Percentiles rank a stretch among this genome's conserved stretches.
Evolutionary conservation across 108 stramenopile species (phyloP).

Genomic region (Cyclotella atomus): DNA sequence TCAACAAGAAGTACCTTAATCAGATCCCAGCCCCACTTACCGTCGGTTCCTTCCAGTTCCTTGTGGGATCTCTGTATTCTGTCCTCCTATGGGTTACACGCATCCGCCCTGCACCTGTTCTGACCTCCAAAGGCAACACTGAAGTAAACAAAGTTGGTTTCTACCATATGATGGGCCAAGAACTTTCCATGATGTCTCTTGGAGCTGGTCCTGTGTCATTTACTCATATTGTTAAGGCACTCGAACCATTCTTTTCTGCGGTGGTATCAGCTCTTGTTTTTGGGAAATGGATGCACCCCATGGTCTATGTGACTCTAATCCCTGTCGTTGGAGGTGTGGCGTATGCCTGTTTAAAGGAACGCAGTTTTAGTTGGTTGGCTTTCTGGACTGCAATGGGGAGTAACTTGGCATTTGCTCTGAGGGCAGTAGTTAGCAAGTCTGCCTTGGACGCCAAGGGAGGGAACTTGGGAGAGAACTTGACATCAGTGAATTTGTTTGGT

Average conservation of each 20-base stretch:
- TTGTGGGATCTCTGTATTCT: slow-evolving; percentile 85
- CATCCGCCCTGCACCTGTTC: too few species aligned
- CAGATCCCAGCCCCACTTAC: slow-evolving; percentile 88
- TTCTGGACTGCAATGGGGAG: slow-evolving; percentile 91
- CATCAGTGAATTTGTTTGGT: slow-evolving; percentile 90
- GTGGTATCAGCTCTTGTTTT: slow-evolving; percentile 75
- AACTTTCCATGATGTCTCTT: slow-evolving; percentile 73
- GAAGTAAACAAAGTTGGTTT: slow-evolving; percentile 69
- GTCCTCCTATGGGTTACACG: slow-evolving; percentile 69
- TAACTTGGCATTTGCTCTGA: slow-evolving; percentile 88
- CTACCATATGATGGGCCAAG: slow-evolving; percentile 88
- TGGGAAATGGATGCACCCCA: slow-evolving; percentile 74
- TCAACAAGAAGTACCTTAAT: slow-evolving; percentile 95
- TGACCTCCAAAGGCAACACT: slow-evolving; percentile 49
- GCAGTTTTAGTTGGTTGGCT: slow-evolving; percentile 89
- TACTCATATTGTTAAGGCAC: slow-evolving; percentile 93
- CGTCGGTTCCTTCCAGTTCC: slow-evolving; percentile 90
- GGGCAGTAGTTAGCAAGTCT: slow-evolving; percentile 89
- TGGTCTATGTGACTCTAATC: slow-evolving; percentile 81
- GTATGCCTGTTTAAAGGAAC: slow-evolving; percentile 89
- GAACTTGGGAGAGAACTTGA: slow-evolving; percentile 68
- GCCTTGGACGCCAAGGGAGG: slow-evolving; percentile 62
- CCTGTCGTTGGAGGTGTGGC: slow-evolving; percentile 92
- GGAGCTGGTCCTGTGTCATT: slow-evolving; percentile 88
- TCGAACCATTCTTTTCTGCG: slow-evolving; percentile 90